Conservation (phyloP, 768 basidiomycete genomes). For the Rhodocollybia butyracea region DNA sequence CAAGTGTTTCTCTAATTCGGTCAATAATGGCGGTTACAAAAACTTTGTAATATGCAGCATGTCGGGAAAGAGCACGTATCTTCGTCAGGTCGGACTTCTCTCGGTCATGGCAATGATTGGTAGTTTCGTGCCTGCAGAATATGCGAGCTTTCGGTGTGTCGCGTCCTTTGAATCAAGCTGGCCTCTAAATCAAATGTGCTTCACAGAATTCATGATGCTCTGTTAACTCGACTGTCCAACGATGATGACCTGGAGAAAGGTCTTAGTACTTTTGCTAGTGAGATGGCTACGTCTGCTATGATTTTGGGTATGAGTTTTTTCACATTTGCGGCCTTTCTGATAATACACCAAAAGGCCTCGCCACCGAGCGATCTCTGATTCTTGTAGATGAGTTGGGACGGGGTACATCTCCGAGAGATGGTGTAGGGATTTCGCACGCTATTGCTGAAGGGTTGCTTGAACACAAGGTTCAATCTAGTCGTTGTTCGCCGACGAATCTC, state of each 20-base stretch:
- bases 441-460: constrained; percentile 76
- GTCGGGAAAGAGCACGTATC: constrained; percentile 87
- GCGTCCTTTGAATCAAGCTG: background rate
- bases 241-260: constrained; percentile 90
- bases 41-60: background rate
- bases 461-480: constrained; percentile 50
- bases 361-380: constrained; percentile 67
- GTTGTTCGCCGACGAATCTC: background rate
- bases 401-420: constrained; percentile 85
- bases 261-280: constrained; percentile 91
- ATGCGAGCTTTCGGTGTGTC: constrained; percentile 77
- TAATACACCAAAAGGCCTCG: constrained; percentile 47
- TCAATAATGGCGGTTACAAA: background rate
- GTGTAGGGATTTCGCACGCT: constrained; percentile 77
- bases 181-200: background rate
- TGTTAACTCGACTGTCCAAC: constrained; percentile 87
- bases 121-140: constrained; percentile 91
- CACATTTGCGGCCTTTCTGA: background rate
- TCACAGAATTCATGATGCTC: constrained; percentile 71
- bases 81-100: constrained; percentile 83
- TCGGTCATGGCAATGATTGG: constrained; percentile 87
- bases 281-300: constrained; percentile 92
- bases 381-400: constrained; percentile 92
- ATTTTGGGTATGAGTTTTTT: constrained; percentile 58
- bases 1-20: constrained; percentile 31